Evolutionary conservation across 2,329 filamentous ascomycete genomes (phyloP), one percentile per base, ranked within the genome.

Genomic region (Calonectria hongkongensis): DNA sequence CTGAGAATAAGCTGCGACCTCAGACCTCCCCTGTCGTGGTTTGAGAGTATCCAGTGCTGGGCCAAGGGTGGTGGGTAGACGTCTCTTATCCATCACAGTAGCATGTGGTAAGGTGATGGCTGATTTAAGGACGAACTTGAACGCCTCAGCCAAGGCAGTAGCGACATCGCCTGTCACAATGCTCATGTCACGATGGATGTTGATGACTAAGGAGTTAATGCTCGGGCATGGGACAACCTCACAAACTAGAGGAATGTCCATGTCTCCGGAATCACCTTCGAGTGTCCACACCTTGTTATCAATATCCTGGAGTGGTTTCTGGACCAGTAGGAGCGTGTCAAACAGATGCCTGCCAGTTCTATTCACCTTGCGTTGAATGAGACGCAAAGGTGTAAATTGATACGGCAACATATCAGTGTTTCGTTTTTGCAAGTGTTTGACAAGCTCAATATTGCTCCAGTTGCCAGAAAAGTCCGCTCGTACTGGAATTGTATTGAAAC

Each of bases 401-500:
- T 93, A 92, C 0, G 88, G 86, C 21, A 96, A 78, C 2, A 92
- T 83, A 0, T 92, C 87, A 0, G 90, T 84, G 79, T 94, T 95
- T 30, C 91, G 81, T 0, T 83, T 83, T 65, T 95, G 93, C 2
- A 95, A 87, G 2, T 85, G 81, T 70, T 89, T 89, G 30, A 93
- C 84, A 13, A 95, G 81, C 6, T 92, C 88, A 0, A 87, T 78
- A 70, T 92, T 92, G 18, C 87, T 88, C 0, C 82, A 85, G 2
- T 81, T 81, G 3, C 81, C 80, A 1, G 87, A 83, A 12, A 94
- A 73, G 39, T 91, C 84, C 18, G 91, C 84, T 30, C 95, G 90
- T 2, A 95, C 81, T 0, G 96, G 95, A 15, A 98, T 84, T 0
- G 96, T 98, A 80, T 98, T 98, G 87, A 98, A 98, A 81, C 95